Evolutionary conservation across 306 rosid genomes (phyloP), one percentile per base, ranked within the genome.

Genomic region (Oxytropis ochrocephala): DNA sequence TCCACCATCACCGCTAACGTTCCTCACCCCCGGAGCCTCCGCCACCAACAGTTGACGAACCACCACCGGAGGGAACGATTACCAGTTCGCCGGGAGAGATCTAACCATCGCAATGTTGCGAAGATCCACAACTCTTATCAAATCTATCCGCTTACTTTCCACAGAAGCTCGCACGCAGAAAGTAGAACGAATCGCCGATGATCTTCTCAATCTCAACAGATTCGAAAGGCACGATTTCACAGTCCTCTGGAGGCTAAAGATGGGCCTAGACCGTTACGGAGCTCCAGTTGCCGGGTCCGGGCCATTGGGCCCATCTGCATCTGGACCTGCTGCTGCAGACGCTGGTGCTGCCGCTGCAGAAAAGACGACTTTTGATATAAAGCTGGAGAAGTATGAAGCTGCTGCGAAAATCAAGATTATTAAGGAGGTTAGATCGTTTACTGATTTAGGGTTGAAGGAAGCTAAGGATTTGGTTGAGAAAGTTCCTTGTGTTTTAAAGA

Each of bases 381-480:
- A 79, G 77, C 30, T 83, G 59, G 86, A 83, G 81, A 79, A 79
- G 64, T 83, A 75, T 13, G 86, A 83, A 4, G 77, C 84, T 3
- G 81, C 81, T 0, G 66, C 79, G 7, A 83, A 83, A 81, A 83
- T 83, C 30, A 83, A 82, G 81, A 71, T 82, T 36, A 82, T 82
- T 14, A 82, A 82, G 48, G 86, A 82, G 58, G 86, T 82, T n/a
- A 79, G 86, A 46, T 11, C 70, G 7, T 82, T 82, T 33, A 82
- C 86, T 7, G 84, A 79, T 73, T 79, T 83, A 9, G 86, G 86
- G 18, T 67, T 83, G 67, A 83, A 83, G 71, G 86, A 83, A 42
- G 86, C 86, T 1, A 83, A 83, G 71, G 86, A 83, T 2, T 79
- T 83, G 78, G 86, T 83, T 18, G 86, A 83, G 63, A 83, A 83